Percentiles rank a stretch among this genome's conserved stretches.
phyloP scores from a whole-genome alignment of 2,329 filamentous ascomycete genomes.

The Aquanectria penicillioides region DNA sequence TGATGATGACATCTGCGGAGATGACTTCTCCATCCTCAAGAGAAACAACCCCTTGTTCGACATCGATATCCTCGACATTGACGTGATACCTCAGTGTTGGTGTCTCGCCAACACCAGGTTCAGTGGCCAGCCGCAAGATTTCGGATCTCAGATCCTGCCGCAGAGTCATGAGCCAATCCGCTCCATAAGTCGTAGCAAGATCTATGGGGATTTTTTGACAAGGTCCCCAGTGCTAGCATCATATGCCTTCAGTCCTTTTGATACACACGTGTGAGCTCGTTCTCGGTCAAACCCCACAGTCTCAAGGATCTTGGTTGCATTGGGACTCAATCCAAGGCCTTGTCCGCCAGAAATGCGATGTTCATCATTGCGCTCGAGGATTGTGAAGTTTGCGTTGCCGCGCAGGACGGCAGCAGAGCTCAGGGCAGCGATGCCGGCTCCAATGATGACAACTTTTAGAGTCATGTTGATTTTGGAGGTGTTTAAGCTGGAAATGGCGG shows the following conservation, averaged over 20 bases:
- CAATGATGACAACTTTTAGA: background rate
- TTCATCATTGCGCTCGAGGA: background rate
- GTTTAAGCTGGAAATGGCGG: background rate
- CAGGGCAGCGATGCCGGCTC: background rate
- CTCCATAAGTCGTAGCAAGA: background rate
- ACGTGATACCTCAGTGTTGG: background rate
- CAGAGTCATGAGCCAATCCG: background rate
- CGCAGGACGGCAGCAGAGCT: background rate
- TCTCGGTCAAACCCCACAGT: background rate
- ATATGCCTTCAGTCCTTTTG: background rate
- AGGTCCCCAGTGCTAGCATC: background rate
- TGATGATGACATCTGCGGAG: background rate
- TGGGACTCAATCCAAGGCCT: background rate
- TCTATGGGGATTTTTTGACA: background rate
- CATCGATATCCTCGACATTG: background rate
- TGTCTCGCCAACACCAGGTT: background rate
- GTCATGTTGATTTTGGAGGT: background rate
- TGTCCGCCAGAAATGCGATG: background rate
- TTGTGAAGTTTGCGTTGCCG: background rate
- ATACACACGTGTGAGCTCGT: background rate
- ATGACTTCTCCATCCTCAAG: background rate
- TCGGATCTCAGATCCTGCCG: background rate
- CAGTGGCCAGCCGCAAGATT: background rate
- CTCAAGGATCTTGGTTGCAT: background rate
- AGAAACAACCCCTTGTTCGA: background rate